Conservation (phyloP, 225 moss, liverwort and hornwort genomes). For the Climacium dendroides region DNA sequence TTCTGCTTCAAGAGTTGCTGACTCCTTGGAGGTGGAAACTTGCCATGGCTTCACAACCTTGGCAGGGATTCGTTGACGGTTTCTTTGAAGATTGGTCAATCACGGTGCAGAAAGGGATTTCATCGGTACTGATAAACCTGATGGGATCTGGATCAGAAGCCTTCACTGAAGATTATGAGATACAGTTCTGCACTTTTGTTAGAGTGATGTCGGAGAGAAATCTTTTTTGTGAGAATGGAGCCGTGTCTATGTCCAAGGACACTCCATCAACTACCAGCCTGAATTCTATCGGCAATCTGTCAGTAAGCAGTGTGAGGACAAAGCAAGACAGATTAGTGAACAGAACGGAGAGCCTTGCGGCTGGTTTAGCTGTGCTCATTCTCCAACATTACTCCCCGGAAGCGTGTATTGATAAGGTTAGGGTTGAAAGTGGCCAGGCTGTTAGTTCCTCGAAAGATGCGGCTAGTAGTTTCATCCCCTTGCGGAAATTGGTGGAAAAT, state of each 20-base stretch:
- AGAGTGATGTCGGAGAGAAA: conserved; percentile 26
- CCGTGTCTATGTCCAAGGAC: background rate
- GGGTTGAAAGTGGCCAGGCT: background rate
- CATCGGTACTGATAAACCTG: conserved; percentile 11
- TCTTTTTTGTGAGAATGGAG: conserved; percentile 5
- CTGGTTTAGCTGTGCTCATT: conserved; percentile 22
- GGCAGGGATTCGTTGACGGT: conserved; percentile 27
- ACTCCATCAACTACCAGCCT: background rate
- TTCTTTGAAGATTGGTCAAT: conserved; percentile 34
- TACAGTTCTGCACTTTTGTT: conserved; percentile 26
- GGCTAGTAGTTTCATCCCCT: background rate
- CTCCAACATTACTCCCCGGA: conserved; percentile 24
- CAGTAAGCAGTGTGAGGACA: conserved; percentile 27
- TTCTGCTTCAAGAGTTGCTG: conserved; percentile 40
- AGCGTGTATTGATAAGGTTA: background rate
- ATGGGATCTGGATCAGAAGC: conserved; percentile 8
- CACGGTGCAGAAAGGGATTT: conserved; percentile 29
- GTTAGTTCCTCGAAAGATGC: background rate
- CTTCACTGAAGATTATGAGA: conserved; percentile 16
- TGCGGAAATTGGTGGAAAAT: conserved; percentile 32
- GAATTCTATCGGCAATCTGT: background rate
- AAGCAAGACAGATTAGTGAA: conserved; percentile 24
- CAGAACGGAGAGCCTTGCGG: conserved; percentile 29
- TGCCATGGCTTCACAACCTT: conserved; percentile 38
- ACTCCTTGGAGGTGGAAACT: conserved; percentile 58